These are phyloP conservation scores for Extremus antarcticus DNA, from an alignment of 495 filamentous ascomycete species.

Conservation along the genomic window DNA sequence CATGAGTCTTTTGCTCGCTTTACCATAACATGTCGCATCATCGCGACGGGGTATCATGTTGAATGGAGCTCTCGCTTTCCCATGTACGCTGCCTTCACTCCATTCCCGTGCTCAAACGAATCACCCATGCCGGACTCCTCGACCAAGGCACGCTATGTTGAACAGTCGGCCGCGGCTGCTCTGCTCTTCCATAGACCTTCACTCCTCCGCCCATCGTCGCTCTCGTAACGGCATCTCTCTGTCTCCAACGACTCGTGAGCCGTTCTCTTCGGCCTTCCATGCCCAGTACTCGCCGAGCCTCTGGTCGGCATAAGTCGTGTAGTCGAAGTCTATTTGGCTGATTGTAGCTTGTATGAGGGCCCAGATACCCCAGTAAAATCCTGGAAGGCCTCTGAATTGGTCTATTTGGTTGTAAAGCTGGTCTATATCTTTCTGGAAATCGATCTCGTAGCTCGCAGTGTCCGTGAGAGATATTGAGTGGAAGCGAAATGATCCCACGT, in stretches of 20 bases:
- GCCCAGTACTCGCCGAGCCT: constrained; percentile 88
- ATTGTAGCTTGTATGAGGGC: constrained; percentile 92
- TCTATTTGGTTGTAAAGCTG: constrained; percentile 50
- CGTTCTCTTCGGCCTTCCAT: constrained; percentile 70
- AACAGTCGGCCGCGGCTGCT: neutral
- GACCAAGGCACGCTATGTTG: neutral
- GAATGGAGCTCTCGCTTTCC: neutral
- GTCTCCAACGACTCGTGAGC: constrained; percentile 43
- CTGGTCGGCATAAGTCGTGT: constrained; percentile 78
- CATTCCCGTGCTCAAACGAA: neutral
- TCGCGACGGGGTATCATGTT: constrained; percentile 2
- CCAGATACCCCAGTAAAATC: constrained; percentile 92
- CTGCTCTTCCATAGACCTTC: neutral
- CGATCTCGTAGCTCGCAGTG: constrained; percentile 37
- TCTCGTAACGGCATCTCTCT: constrained; percentile 65
- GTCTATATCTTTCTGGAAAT: constrained; percentile 36
- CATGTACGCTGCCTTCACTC: too few species aligned
- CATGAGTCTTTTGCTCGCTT: neutral
- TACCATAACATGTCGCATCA: neutral
- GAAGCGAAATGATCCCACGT: constrained; percentile 50
- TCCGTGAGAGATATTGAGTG: constrained; percentile 27
- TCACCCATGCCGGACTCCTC: neutral
- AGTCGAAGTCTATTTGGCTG: constrained; percentile 94
- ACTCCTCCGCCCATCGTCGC: constrained; percentile 65
- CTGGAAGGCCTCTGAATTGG: constrained; percentile 76